Evolutionary conservation across 441 rosid species (phyloP).

Genomic region (Eugenia klotzschiana): DNA sequence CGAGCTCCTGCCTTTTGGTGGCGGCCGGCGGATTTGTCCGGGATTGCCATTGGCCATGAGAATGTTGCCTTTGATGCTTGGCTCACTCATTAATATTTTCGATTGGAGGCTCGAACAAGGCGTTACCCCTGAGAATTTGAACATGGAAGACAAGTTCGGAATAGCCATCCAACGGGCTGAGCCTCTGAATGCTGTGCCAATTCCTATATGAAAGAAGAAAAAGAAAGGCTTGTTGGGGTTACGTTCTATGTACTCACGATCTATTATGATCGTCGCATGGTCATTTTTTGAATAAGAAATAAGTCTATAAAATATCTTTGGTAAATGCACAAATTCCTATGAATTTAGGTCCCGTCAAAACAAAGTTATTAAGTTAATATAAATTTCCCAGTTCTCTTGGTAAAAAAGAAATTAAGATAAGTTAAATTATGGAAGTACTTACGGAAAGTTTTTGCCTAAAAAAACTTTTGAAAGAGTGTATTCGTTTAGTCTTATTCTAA

Average conservation of each 20-base stretch:
- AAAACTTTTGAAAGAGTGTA: no score
- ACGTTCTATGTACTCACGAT: neutral
- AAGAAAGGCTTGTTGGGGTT: neutral
- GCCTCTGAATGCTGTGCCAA: neutral
- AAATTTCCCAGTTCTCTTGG: no score
- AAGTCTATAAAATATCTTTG: no score
- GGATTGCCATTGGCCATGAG: neutral
- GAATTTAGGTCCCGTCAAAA: no score
- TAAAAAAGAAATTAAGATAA: no score
- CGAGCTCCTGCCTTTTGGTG: constrained; percentile 1
- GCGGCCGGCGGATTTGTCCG: constrained; percentile 3
- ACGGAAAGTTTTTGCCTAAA: no score
- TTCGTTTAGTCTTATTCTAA: no score
- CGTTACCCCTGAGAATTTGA: neutral
- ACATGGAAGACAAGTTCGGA: constrained; percentile 3
- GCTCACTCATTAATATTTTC: neutral
- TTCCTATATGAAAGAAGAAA: neutral
- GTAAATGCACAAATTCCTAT: no score
- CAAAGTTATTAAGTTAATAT: no score
- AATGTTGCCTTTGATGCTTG: constrained; percentile 1
- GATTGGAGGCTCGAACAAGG: neutral
- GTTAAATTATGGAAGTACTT: no score
- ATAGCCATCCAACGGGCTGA: neutral
- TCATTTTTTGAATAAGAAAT: no score
- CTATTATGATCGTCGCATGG: neutral